phyloP scores from a whole-genome alignment of 2,329 filamentous ascomycete genomes.

The Fusarium sp. region DNA sequence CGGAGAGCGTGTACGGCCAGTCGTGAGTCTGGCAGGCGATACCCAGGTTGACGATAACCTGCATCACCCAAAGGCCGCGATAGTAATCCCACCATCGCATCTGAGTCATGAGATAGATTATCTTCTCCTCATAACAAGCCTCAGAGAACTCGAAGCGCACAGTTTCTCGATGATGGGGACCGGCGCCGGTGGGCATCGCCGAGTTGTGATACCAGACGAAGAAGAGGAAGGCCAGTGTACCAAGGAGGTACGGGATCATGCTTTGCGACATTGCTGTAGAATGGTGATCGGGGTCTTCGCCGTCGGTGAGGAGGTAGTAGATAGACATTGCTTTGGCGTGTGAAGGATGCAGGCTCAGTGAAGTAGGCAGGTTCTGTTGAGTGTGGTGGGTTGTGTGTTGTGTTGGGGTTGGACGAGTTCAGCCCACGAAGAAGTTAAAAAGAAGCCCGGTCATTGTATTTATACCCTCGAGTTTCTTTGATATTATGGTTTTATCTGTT shows the following conservation, averaged over 20 bases:
- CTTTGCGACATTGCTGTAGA: background rate
- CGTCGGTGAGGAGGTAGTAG: background rate
- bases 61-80: background rate
- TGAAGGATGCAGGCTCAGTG: background rate
- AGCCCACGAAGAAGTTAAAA: background rate
- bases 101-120: background rate
- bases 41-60: background rate
- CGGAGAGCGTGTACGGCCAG: background rate
- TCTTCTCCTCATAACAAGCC: background rate
- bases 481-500: background rate
- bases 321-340: background rate
- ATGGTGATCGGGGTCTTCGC: background rate
- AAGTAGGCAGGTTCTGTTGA: no score
- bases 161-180: background rate
- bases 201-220: background rate
- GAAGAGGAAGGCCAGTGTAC: background rate
- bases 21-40: background rate
- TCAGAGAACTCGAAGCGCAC: background rate
- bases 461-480: background rate
- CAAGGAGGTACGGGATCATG: background rate
- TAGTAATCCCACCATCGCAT: constrained; percentile 5
- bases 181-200: background rate
- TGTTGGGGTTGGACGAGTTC: background rate
- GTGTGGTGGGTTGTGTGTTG: background rate
- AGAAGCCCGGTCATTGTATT: background rate